Conservation (phyloP, 345 rosid species). For the Eucalyptus guilfoylei region DNA sequence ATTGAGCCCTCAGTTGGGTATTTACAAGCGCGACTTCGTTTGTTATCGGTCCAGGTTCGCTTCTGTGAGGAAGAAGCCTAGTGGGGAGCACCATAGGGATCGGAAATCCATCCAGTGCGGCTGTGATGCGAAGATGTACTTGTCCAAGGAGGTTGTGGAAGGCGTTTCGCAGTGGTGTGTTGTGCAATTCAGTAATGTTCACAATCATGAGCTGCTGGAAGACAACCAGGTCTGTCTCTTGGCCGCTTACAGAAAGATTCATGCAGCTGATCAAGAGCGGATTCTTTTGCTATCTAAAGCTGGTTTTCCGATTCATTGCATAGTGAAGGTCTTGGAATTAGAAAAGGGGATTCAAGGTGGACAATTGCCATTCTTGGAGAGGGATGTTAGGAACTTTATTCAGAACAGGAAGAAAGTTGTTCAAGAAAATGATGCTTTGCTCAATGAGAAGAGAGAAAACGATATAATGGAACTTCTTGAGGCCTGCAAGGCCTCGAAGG, state of each 20-base stretch:
- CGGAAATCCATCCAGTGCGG: constrained; percentile 84
- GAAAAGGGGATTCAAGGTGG: constrained; percentile 87
- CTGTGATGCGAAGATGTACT: constrained; percentile 79
- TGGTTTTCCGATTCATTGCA: constrained; percentile 81
- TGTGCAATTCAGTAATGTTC: constrained; percentile 88
- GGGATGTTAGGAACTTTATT: constrained; percentile 85
- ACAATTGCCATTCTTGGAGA: constrained; percentile 83
- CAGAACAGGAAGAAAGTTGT: constrained; percentile 78
- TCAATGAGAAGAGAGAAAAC: constrained; percentile 61
- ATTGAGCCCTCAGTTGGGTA: constrained; percentile 70
- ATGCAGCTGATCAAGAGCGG: constrained; percentile 77
- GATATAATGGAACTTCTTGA: constrained; percentile 68
- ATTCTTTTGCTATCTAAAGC: constrained; percentile 86
- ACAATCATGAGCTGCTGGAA: constrained; percentile 86
- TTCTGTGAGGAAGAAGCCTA: constrained; percentile 76
- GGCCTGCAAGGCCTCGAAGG: constrained; percentile 58
- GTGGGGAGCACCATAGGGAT: constrained; percentile 83
- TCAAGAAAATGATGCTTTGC: constrained; percentile 80
- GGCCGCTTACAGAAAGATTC: constrained; percentile 88
- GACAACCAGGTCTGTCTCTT: constrained; percentile 88
- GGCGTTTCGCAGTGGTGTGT: constrained; percentile 72
- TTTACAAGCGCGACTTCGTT: constrained; percentile 82
- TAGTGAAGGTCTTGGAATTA: constrained; percentile 73
- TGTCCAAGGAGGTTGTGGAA: constrained; percentile 59
- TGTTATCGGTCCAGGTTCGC: constrained; percentile 79